Conservation (phyloP, 441 rosid genomes). For the Corymbia citriodora region DNA sequence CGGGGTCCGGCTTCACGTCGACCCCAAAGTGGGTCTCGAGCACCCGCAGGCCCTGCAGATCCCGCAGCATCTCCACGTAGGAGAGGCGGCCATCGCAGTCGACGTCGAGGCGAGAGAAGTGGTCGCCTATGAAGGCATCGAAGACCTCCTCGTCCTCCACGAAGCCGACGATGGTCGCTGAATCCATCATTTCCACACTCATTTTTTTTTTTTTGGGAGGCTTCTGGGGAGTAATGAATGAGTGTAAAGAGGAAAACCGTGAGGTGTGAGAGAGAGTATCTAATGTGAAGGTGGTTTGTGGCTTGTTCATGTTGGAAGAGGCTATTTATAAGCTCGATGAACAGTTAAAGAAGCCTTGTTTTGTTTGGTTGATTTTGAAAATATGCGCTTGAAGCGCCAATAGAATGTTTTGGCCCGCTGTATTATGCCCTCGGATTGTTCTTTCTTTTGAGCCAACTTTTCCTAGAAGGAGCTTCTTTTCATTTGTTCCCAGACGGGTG, state of each 20-base stretch:
- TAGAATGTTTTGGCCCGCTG: neutral
- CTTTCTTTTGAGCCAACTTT: neutral
- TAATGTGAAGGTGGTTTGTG: neutral
- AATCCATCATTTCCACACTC: conserved; percentile 40
- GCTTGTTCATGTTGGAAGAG: neutral
- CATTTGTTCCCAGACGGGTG: neutral
- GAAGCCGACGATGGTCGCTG: conserved; percentile 30
- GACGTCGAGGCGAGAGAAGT: conserved; percentile 22
- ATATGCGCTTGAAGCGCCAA: neutral
- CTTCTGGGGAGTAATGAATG: neutral
- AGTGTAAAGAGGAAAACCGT: neutral
- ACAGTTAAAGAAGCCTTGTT: neutral
- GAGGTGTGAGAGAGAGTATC: neutral
- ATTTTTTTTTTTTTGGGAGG: neutral
- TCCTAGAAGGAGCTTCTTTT: neutral
- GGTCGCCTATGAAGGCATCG: conserved; percentile 7
- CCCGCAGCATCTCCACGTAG: conserved; percentile 28
- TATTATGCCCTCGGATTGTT: neutral
- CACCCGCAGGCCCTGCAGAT: conserved; percentile 33
- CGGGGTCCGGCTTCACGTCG: conserved; percentile 26
- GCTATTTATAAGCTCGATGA: neutral
- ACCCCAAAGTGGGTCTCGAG: conserved; percentile 37
- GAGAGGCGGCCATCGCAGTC: conserved; percentile 35
- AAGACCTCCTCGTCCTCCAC: conserved; percentile 46
- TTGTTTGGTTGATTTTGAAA: neutral